These are phyloP conservation scores for Phoma sp. DNA, from an alignment of 2,329 filamentous ascomycete species.

Conservation along the genomic window DNA sequence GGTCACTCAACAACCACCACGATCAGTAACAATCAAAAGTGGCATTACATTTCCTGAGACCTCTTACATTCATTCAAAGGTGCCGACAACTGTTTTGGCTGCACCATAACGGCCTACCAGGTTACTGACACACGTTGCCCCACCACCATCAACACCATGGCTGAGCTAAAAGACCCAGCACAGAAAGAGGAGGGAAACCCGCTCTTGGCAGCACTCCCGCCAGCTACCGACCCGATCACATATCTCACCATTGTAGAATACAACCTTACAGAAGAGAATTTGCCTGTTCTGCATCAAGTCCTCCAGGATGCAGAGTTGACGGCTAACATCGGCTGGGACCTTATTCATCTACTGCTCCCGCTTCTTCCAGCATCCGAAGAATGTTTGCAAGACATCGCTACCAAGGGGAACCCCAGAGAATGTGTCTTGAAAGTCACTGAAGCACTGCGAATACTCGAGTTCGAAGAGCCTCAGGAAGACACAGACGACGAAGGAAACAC, in stretches of 20 bases:
- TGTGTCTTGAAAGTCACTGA: constrained; percentile 83
- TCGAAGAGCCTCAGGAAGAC: constrained; percentile 61
- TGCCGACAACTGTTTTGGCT: background rate
- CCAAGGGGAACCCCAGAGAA: constrained; percentile 79
- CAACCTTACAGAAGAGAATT: constrained; percentile 69
- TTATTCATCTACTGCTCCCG: constrained; percentile 75
- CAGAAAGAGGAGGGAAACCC: constrained; percentile 50
- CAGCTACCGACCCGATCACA: constrained; percentile 72
- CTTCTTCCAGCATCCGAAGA: constrained; percentile 69
- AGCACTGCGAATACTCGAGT: constrained; percentile 67
- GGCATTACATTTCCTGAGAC: background rate
- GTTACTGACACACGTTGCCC: background rate
- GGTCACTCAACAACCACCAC: constrained; percentile 11
- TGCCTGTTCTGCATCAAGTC: constrained; percentile 72
- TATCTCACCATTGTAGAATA: constrained; percentile 81
- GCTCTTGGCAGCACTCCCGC: constrained; percentile 64
- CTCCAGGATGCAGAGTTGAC: constrained; percentile 73
- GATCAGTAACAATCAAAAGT: background rate
- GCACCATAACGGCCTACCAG: background rate
- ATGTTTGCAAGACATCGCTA: constrained; percentile 76
- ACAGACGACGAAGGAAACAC: constrained; percentile 50
- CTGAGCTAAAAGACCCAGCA: constrained; percentile 34
- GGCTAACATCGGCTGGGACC: constrained; percentile 81
- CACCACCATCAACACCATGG: constrained; percentile 29
- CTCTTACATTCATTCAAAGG: background rate